Base-by-base conservation (phyloP, 345 rosid species). In the Pistacia vera region DNA sequence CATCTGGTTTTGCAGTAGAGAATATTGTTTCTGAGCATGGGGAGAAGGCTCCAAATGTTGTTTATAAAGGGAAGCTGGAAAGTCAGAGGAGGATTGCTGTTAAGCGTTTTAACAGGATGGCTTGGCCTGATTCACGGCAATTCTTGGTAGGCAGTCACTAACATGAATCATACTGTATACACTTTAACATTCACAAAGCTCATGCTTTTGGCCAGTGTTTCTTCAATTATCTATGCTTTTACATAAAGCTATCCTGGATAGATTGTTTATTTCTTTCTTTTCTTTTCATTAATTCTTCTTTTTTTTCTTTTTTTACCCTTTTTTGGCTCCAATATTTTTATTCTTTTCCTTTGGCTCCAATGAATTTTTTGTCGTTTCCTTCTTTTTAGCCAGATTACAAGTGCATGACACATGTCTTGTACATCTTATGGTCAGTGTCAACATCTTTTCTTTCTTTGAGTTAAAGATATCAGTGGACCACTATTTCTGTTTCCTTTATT, bases 11-110 rank as follows among this genome's bases (percentile, higher is more conserved):
- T 79, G 90, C 98, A 0, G 84, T 83, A 16, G 97, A 91, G 81
- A 95, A 95, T 68, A 95, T 95, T 72, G 96, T 95, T 61, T 93
- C 97, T 44, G 99, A 95, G 73, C 98, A 93, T 80, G 98, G 98
- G 20, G 98, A 93, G 73, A 95, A 90, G 85, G 99, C 98, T 78
- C 99, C 98, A 20, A 95, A 95, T 78, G 93, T 93, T 81, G 98
- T 95, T 62, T 95, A 92, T 70, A 93, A 87, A 79, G 99, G 99
- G 68, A 95, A 95, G 82, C 76, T 95, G 72, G 97, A 92, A 71
- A 90, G 88, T 81, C 90, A 87, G 76, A 90, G 81, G 87, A 85
- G 91, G 74, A 85, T 95, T 77, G 99, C 92, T 84, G 95, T 95
- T 62, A 95, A 95, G 66, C 82, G 98, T 46, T 95, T 95, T 78